These are phyloP conservation scores for Chiua virens DNA, from an alignment of 768 basidiomycete species.

Conservation along the genomic window DNA sequence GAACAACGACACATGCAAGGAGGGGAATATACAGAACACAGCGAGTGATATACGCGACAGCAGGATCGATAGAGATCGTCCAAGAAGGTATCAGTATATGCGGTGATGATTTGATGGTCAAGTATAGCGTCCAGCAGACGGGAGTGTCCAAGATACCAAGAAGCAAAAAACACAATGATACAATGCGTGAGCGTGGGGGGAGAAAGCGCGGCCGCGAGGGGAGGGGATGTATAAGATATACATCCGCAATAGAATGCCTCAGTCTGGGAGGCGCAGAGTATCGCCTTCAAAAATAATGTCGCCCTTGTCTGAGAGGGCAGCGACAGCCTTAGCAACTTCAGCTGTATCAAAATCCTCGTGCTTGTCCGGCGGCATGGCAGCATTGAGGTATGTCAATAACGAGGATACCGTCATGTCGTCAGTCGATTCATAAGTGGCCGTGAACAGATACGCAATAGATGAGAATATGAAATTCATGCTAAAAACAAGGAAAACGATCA, in stretches of 20 bases:
- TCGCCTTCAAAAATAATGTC: slow-evolving; percentile 56
- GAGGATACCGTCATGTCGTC: slow-evolving; percentile 73
- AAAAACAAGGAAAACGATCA: slow-evolving; percentile 5
- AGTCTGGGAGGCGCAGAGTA: slow-evolving; percentile 31
- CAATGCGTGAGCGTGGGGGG: not conserved
- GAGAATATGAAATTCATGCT: slow-evolving; percentile 61
- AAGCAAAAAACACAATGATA: slow-evolving; percentile 18
- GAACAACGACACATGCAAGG: not conserved
- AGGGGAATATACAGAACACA: slow-evolving; percentile 15
- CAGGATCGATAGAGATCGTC: slow-evolving; percentile 4
- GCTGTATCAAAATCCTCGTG: slow-evolving; percentile 79
- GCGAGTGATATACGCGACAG: slow-evolving; percentile 15
- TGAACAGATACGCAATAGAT: slow-evolving; percentile 64
- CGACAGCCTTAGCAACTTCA: slow-evolving; percentile 61
- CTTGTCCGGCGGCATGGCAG: slow-evolving; percentile 74
- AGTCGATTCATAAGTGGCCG: slow-evolving; percentile 59
- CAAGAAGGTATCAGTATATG: slow-evolving; percentile 25
- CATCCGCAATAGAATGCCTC: not conserved
- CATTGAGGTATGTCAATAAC: slow-evolving; percentile 69
- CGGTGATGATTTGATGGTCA: not conserved
- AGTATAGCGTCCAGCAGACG: slow-evolving; percentile 3
- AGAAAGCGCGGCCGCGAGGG: not conserved
- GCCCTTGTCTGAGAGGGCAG: slow-evolving; percentile 45
- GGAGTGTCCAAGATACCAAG: slow-evolving; percentile 24
- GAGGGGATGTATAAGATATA: not conserved